Base-by-base conservation (phyloP, 805 yeast genomes). In the Myxozyma geophila region DNA sequence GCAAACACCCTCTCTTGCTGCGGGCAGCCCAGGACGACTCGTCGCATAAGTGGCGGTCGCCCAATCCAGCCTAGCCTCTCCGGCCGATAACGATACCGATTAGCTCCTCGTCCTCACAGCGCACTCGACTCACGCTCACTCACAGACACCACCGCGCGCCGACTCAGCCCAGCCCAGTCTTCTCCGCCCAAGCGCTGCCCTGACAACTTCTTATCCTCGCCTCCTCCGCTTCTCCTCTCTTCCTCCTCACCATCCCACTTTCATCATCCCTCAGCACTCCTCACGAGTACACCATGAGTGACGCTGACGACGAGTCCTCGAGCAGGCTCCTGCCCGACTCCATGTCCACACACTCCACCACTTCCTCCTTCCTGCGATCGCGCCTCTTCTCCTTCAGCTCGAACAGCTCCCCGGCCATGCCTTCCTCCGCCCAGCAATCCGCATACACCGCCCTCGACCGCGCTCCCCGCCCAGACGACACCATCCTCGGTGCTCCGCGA, bases 401-500 rank as follows among this genome's bases (percentile, higher is more conserved):
- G 15, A 28, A 15, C 54, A 23, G 37, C 35, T 28, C 28, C 28
- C 5, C 28, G 28, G 56, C 17, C 17, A 23, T 10, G 21, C 17
- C 56, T 17, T 23, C 51, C 33, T 21, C 51, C 28, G 50, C 21
- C 46, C 46, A 13, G 12, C 19, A 55, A 36, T 39, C 57, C 15
- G 53, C 46, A 52, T 66, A 66, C 64, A 63, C 64, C 39, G 62
- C 51, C 19, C 58, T 66, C 36, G 64, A 62, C 35, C 33, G 43
- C 37, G 59, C 67, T 7, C 54, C 55, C 15, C 60, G 49, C n/a
- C 54, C 67, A 2, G 69, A 58, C 52, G 21, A 58, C 28, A 66
- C 69, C 28, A 56, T 66, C 37, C 59, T 66, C n/a, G 69, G 69
- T 46, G 69, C 69, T 13, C 69, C 69, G 13, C 67, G 67, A 17